Evolutionary conservation across 352 stramenopile genomes (phyloP).

Genomic region (Globisporangium recalcitrans): DNA sequence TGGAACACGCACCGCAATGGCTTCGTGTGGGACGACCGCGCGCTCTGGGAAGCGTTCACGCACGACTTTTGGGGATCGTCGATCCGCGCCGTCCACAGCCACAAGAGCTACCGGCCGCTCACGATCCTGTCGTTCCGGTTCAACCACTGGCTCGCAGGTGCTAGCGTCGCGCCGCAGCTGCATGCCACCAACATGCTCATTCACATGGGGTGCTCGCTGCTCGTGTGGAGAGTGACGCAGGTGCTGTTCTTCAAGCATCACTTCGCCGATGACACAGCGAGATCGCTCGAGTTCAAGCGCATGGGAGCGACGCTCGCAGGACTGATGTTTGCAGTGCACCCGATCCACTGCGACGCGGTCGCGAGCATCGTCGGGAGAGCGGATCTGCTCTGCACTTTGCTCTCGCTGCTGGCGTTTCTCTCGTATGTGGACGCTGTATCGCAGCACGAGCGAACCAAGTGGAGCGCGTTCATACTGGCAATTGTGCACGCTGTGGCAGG

Average conservation of each 20-base stretch:
- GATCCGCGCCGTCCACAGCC: constrained; percentile 41
- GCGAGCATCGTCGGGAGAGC: constrained; percentile 88
- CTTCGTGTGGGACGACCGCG: constrained; percentile 84
- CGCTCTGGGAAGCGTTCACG: constrained; percentile 35
- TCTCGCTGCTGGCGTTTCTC: constrained; percentile 64
- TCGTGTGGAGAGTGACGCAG: constrained; percentile 46
- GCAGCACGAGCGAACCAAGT: constrained; percentile 12
- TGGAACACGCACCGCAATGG: constrained; percentile 45
- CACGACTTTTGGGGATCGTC: constrained; percentile 83
- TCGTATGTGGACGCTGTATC: constrained; percentile 32
- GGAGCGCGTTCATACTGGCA: constrained; percentile 11
- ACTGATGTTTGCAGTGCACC: constrained; percentile 89
- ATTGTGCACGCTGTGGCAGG: constrained; percentile 16
- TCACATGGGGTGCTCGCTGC: constrained; percentile 48
- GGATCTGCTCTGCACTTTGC: constrained; percentile 79
- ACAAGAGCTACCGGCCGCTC: constrained; percentile 85
- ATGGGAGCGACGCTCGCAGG: constrained; percentile 31
- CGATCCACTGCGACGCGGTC: constrained; percentile 88
- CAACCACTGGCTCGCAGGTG: constrained; percentile 35
- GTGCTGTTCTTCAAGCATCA: constrained; percentile 25
- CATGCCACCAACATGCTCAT: constrained; percentile 68
- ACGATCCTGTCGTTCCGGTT: constrained; percentile 63
- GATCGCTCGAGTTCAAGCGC: background rate
- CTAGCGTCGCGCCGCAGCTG: constrained; percentile 28
- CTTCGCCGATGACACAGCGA: constrained; percentile 3